These are phyloP conservation scores for Chaetomidium leptoderma DNA, from an alignment of 495 filamentous ascomycete genomes.

Conservation along the genomic window DNA sequence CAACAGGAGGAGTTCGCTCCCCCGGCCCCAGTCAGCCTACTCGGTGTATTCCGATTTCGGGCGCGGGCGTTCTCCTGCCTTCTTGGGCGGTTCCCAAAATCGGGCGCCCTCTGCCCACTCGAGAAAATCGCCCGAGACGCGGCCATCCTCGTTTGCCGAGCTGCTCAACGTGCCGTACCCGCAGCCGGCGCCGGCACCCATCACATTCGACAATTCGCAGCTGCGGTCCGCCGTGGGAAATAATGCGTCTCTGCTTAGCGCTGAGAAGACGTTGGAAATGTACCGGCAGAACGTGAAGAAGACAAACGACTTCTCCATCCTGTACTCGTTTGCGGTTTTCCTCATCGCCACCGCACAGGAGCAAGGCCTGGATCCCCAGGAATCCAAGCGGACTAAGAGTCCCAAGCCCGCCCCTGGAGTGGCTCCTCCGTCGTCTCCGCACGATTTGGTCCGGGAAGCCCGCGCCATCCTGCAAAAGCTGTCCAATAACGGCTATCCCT, in stretches of 20 bases:
- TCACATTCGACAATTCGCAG: constrained; percentile 70
- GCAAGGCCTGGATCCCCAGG: constrained; percentile 42
- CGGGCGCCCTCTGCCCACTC: constrained; percentile 61
- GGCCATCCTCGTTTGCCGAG: constrained; percentile 79
- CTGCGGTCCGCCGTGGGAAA: constrained; percentile 74
- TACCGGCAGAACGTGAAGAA: constrained; percentile 96
- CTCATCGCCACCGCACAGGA: constrained; percentile 84
- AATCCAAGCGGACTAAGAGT: constrained; percentile 40
- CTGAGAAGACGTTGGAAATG: constrained; percentile 92
- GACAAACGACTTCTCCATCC: constrained; percentile 77
- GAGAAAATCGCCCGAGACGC: constrained; percentile 65
- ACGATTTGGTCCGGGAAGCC: constrained; percentile 79
- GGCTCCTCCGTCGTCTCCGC: constrained; percentile 47
- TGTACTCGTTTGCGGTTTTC: constrained; percentile 94
- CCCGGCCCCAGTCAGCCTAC: constrained; percentile 67
- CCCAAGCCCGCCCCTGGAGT: constrained; percentile 40
- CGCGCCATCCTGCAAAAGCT: constrained; percentile 82
- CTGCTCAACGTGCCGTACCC: constrained; percentile 85
- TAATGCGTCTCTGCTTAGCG: constrained; percentile 83
- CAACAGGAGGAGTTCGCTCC: constrained; percentile 49
- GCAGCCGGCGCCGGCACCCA: constrained; percentile 71
- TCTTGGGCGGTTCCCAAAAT: constrained; percentile 41
- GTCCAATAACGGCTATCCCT: constrained; percentile 81
- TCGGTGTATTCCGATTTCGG: constrained; percentile 65
- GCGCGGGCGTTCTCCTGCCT: constrained; percentile 57